Evolutionary conservation across 768 basidiomycete species (phyloP).

Genomic region (Candolleomyces eurysporus): DNA sequence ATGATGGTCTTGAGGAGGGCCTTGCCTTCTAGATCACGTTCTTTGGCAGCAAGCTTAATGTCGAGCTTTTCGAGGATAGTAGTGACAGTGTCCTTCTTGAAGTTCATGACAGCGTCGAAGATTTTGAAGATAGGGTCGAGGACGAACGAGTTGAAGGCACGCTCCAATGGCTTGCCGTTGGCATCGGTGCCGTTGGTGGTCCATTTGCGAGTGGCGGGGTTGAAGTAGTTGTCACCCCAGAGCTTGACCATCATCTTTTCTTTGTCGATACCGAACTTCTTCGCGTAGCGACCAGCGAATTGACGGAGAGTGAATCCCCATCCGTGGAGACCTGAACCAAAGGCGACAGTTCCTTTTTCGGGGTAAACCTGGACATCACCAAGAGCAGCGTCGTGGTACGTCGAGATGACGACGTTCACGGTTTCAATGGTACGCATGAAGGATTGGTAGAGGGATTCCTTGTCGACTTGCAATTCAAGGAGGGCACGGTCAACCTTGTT

Average conservation of each 20-base stretch:
- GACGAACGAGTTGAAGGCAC: constrained; percentile 98
- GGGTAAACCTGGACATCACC: constrained; percentile 99
- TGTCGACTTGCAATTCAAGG: constrained; percentile 95
- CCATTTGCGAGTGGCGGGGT: constrained; percentile 96
- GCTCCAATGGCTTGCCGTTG: constrained; percentile 91
- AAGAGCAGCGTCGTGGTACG: constrained; percentile 89
- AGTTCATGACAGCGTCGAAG: constrained; percentile 99
- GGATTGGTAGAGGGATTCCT: constrained; percentile 96
- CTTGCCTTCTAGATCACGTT: constrained; percentile 94
- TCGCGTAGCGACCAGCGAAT: constrained; percentile 91
- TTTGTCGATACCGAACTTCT: constrained; percentile 99
- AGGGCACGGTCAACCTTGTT: constrained; percentile 99
- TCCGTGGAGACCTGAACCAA: constrained; percentile 98
- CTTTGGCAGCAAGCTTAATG: constrained; percentile 81
- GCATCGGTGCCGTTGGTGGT: constrained; percentile 70
- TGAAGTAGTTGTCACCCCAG: constrained; percentile 99
- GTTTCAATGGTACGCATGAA: constrained; percentile 97
- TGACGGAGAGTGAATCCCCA: constrained; percentile 99
- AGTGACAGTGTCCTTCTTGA: constrained; percentile 86
- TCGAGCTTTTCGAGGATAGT: constrained; percentile 96
- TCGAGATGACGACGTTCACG: constrained; percentile 98
- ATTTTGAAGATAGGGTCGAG: constrained; percentile 99
- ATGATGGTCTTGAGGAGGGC: constrained; percentile 95
- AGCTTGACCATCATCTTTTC: constrained; percentile 97
- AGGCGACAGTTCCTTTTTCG: constrained; percentile 96